A percentile compares a stretch with the other conserved stretches of the same genome.
Evolutionary conservation across 768 basidiomycete genomes (phyloP).

Genomic region (Mycena latifolia): DNA sequence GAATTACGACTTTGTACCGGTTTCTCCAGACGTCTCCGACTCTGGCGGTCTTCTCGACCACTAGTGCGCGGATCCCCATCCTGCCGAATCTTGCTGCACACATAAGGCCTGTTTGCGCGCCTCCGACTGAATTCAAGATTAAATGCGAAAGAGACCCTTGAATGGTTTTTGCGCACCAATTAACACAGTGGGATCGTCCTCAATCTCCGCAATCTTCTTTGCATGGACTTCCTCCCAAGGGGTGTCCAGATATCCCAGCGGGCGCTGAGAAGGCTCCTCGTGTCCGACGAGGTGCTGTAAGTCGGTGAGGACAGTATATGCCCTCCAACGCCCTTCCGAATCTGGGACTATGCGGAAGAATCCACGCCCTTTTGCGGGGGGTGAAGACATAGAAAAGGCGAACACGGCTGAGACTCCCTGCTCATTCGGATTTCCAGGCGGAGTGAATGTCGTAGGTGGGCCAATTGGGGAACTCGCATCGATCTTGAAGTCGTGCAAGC

Average conservation of each 20-base stretch:
- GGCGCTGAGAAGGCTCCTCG: too few species aligned
- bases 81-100: too few species aligned
- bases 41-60: too few species aligned
- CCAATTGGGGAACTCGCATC: slow-evolving; percentile 5
- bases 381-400: slow-evolving; percentile 45
- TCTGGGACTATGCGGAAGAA: slow-evolving; percentile 33
- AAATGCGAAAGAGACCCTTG: neutral
- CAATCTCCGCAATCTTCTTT: slow-evolving; percentile 31
- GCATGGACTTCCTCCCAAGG: slow-evolving; percentile 30
- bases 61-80: too few species aligned
- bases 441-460: slow-evolving; percentile 21
- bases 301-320: slow-evolving; percentile 32
- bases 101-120: slow-evolving; percentile 68
- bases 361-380: slow-evolving; percentile 33
- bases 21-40: too few species aligned
- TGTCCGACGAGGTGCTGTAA: too few species aligned
- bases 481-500: slow-evolving; percentile 13
- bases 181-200: slow-evolving; percentile 39
- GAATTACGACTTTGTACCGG: too few species aligned
- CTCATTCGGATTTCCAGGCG: neutral
- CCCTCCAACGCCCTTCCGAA: slow-evolving; percentile 36
- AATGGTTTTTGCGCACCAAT: slow-evolving; percentile 26
- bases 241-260: too few species aligned
- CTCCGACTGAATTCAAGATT: slow-evolving; percentile 47
- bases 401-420: slow-evolving; percentile 33